phyloP scores from a whole-genome alignment of 129 eudicot genomes.

The Silybum marianum region DNA sequence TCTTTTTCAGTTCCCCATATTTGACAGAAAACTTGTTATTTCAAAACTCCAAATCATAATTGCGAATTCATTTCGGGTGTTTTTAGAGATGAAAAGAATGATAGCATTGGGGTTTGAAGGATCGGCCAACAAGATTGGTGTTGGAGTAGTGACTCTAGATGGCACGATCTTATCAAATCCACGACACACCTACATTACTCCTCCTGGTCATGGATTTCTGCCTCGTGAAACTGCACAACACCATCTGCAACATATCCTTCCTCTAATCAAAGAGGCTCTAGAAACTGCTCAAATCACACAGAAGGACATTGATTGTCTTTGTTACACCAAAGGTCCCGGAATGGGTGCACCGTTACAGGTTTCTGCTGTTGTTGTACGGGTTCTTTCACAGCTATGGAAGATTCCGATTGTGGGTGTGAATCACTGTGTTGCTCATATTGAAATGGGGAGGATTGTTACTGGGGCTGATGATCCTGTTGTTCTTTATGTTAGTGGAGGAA shows the following conservation, averaged over 20 bases:
- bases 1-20: background rate
- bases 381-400: slow-evolving; percentile 89
- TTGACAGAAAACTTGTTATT: background rate
- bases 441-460: slow-evolving; percentile 92
- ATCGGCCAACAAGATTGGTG: slow-evolving; percentile 90
- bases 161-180: slow-evolving; percentile 88
- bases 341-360: slow-evolving; percentile 95
- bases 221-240: slow-evolving; percentile 97
- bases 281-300: slow-evolving; percentile 56
- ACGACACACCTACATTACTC: slow-evolving; percentile 93
- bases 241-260: slow-evolving; percentile 77
- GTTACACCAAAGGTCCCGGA: slow-evolving; percentile 98
- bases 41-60: slow-evolving; percentile 11
- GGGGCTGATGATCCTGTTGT: slow-evolving; percentile 95
- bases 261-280: slow-evolving; percentile 66
- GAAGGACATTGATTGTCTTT: slow-evolving; percentile 73
- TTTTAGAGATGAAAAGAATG: slow-evolving; percentile 51
- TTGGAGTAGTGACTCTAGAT: slow-evolving; percentile 80
- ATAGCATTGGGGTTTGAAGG: slow-evolving; percentile 89
- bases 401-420: slow-evolving; percentile 92
- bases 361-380: slow-evolving; percentile 78
- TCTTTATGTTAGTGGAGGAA: slow-evolving; percentile 93
- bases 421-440: slow-evolving; percentile 98
- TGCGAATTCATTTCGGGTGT: background rate
- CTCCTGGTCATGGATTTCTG: slow-evolving; percentile 93